Evolutionary conservation across 1,284 basidiomycete species (phyloP), one percentile per base, ranked within the genome.

Genomic region (Apiotrichum montevideense): DNA sequence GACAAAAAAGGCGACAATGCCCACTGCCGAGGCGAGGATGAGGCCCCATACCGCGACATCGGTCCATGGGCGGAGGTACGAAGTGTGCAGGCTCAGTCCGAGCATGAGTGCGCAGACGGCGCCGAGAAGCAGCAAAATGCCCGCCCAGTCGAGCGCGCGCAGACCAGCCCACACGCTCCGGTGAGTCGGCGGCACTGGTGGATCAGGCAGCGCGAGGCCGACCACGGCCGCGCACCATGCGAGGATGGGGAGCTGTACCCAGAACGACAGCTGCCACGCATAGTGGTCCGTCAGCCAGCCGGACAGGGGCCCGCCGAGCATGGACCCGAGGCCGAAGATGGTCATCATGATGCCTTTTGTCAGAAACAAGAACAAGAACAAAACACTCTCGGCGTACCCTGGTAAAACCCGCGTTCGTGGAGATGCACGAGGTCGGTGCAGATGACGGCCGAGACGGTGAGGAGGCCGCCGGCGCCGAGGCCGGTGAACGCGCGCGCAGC

Each of bases 61-160:
- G 3, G 83, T 80, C 89, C 90, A 94, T 0, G 84, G 80, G 51
- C 89, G 76, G 63, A 90, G 86, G 72, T 89, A 90, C 0, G 87
- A 85, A 2, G 87, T 85, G 73, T 91, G 90, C 54, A 93, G 79
- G 63, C 84, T 88, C 66, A 92, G 81, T 6, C 84, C 88, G 29
- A 92, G 81, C 37, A 95, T 80, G 55, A 91, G 79, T 52, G 83
- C 83, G 34, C 86, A 86, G 50, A 93, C 85, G 21, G 82, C 81
- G 39, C 80, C 77, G 45, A 91, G 85, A 35, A 95, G 82, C 6
- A 88, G 62, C 29, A 66, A 34, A 5, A 67, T 66, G 6, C 72
- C 75, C n/a, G 62, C 46, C 66, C 68, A 73, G 59, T 75, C 74
- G 52, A 74, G 67, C 6, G 66, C 67, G 9, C 53, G 55, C 21